These are phyloP conservation scores for Marchantia polymorpha DNA, from an alignment of 225 moss, liverwort and hornwort species.

Conservation along the genomic window DNA sequence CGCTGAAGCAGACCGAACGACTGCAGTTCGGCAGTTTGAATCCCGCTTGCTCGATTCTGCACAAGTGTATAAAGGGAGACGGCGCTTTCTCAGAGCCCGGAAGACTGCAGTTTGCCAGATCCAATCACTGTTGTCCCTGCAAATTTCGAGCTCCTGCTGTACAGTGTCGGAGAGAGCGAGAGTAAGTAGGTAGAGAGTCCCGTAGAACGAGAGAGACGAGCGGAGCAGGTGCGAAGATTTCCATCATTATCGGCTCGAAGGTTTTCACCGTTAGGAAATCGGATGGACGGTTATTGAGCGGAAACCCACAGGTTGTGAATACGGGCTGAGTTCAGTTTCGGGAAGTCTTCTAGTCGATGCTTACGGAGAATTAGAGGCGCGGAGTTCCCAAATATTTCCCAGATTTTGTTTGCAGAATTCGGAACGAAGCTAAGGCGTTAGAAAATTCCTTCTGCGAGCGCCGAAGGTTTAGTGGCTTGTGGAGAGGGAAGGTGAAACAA, in stretches of 20 bases:
- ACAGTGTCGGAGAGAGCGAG: neutral
- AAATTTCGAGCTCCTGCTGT: neutral
- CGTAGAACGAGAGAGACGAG: neutral
- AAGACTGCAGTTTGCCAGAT: neutral
- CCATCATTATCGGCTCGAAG: neutral
- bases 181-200: neutral
- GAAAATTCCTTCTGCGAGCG: neutral
- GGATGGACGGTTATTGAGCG: slow-evolving; percentile 3
- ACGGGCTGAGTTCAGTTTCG: neutral
- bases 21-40: neutral
- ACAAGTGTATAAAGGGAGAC: neutral
- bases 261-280: neutral
- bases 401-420: neutral
- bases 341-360: neutral
- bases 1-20: neutral
- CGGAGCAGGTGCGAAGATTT: neutral
- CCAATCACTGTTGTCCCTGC: neutral
- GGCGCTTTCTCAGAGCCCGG: neutral
- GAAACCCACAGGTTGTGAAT: neutral
- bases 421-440: neutral
- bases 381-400: neutral
- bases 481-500: neutral
- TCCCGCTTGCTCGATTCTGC: neutral
- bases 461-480: neutral
- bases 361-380: neutral